phyloP scores from a whole-genome alignment of 1,139 yeast genomes.

The Blastobotrys raffinosifermentans region DNA sequence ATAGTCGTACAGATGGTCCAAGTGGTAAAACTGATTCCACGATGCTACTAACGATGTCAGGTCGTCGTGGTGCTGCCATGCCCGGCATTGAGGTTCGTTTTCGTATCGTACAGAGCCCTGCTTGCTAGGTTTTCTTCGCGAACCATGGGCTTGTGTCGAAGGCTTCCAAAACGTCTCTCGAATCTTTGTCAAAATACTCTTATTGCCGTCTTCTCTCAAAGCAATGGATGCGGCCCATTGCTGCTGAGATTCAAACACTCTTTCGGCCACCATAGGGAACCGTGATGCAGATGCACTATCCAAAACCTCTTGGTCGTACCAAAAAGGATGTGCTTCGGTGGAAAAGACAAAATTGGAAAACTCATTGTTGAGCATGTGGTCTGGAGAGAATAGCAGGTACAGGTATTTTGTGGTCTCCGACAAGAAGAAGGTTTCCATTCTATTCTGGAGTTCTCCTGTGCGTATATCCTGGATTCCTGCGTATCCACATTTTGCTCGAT shows the following conservation, averaged over 20 bases:
- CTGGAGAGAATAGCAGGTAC: conserved; percentile 70
- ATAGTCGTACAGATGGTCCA: conserved; percentile 27
- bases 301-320: conserved; percentile 43
- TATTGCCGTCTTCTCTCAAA: too few species aligned
- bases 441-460: conserved; percentile 57
- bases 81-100: conserved; percentile 9
- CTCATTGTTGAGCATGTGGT: conserved; percentile 48
- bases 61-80: conserved; percentile 9
- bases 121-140: too few species aligned
- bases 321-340: conserved; percentile 90
- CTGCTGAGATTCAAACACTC: conserved; percentile 4
- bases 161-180: too few species aligned
- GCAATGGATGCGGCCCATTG: conserved; percentile 4
- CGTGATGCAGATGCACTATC: conserved; percentile 19
- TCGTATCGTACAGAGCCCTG: too few species aligned
- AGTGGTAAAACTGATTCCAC: conserved; percentile 31
- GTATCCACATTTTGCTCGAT: conserved; percentile 67
- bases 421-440: conserved; percentile 89
- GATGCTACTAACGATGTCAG: conserved; percentile 29
- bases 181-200: too few species aligned
- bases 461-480: conserved; percentile 69
- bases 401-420: conserved; percentile 83
- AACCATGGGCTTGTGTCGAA: too few species aligned
- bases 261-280: conserved; percentile 14
- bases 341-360: conserved; percentile 68